Evolutionary conservation across 345 rosid genomes (phyloP).

Genomic region (Mangifera indica): DNA sequence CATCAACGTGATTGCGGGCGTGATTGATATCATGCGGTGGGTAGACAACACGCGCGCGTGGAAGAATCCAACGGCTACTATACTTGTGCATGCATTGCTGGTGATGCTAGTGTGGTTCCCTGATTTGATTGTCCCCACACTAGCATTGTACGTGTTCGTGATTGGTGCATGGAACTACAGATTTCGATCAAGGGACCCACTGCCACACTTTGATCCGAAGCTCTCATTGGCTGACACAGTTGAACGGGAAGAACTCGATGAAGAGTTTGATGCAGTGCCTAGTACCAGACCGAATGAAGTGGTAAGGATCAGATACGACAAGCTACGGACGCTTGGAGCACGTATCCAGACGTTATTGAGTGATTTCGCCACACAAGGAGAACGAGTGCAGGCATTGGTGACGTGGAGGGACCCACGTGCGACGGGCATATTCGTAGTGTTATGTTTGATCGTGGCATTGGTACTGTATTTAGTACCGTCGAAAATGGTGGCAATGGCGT

Average conservation of each 20-base stretch:
- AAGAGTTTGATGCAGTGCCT: slow-evolving; percentile 71
- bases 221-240: slow-evolving; percentile 58
- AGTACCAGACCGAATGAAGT: slow-evolving; percentile 51
- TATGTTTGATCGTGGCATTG: slow-evolving; percentile 73
- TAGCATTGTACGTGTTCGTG: slow-evolving; percentile 67
- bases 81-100: slow-evolving; percentile 70
- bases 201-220: slow-evolving; percentile 71
- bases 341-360: slow-evolving; percentile 67
- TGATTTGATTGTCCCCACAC: slow-evolving; percentile 66
- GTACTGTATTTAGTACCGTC: slow-evolving; percentile 67
- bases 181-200: slow-evolving; percentile 46
- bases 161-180: slow-evolving; percentile 81
- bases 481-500: slow-evolving; percentile 85
- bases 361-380: slow-evolving; percentile 74
- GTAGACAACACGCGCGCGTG: slow-evolving; percentile 71
- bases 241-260: slow-evolving; percentile 63
- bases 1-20: slow-evolving; percentile 53
- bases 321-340: slow-evolving; percentile 48
- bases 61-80: slow-evolving; percentile 73
- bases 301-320: slow-evolving; percentile 52
- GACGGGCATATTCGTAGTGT: slow-evolving; percentile 66
- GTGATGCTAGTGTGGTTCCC: slow-evolving; percentile 81
- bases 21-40: slow-evolving; percentile 69
- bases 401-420: slow-evolving; percentile 88
- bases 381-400: slow-evolving; percentile 71